Percentiles rank a stretch among this genome's conserved stretches.
These are phyloP conservation scores for Kuraishia capsulata DNA, from an alignment of 805 yeast genomes.

Conservation along the genomic window DNA sequence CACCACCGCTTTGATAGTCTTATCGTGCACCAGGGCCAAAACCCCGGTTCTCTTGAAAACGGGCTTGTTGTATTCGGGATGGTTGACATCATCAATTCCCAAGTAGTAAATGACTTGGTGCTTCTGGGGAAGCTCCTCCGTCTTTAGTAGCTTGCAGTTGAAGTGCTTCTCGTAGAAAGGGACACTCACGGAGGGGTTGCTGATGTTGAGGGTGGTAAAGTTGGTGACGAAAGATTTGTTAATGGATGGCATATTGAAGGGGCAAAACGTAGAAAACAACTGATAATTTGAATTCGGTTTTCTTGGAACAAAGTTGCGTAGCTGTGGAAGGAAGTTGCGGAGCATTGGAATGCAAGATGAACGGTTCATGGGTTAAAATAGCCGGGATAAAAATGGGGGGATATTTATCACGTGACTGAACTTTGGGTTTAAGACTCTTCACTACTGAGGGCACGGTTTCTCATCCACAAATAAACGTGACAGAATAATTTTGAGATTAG, in stretches of 20 bases:
- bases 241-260: constrained; percentile 1
- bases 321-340: no score
- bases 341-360: no score
- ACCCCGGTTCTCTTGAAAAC: constrained; percentile 49
- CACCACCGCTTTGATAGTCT: constrained; percentile 55
- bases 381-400: no score
- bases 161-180: constrained; percentile 67
- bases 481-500: no score
- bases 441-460: no score
- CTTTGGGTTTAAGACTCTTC: no score
- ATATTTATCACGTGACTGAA: no score
- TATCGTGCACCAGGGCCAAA: constrained; percentile 74
- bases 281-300: not conserved
- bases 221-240: constrained; percentile 33
- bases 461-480: no score
- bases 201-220: constrained; percentile 73
- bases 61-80: constrained; percentile 26
- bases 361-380: no score
- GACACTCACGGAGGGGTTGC: constrained; percentile 67
- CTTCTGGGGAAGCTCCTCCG: constrained; percentile 41
- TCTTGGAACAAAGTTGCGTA: no score
- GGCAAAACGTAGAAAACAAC: not conserved
- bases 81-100: constrained; percentile 39
- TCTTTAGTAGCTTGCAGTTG: constrained; percentile 56
- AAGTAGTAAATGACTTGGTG: constrained; percentile 65